These are phyloP conservation scores for Rubroboletus satanas DNA, from an alignment of 768 basidiomycete genomes.

Conservation along the genomic window DNA sequence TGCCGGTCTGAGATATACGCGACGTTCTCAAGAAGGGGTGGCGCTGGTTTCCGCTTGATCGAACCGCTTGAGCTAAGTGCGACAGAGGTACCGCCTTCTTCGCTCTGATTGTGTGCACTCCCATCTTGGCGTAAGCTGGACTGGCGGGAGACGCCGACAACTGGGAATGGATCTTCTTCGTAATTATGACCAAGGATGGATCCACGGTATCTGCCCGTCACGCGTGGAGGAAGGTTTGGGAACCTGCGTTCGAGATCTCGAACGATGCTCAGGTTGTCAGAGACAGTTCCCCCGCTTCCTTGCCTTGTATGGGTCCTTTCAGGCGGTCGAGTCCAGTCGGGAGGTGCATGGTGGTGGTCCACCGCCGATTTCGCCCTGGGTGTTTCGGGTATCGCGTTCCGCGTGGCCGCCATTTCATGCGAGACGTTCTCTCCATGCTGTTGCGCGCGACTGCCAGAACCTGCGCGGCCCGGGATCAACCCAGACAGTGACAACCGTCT, in stretches of 20 bases:
- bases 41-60: slow-evolving; percentile 31
- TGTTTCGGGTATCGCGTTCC: not conserved
- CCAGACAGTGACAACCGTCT: slow-evolving; percentile 14
- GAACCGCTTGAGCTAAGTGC: slow-evolving; percentile 17
- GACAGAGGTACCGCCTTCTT: slow-evolving; percentile 8
- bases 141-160: slow-evolving; percentile 24
- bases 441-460: not conserved
- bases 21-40: slow-evolving; percentile 24
- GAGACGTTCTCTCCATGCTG: slow-evolving; percentile 4
- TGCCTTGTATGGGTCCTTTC: slow-evolving; percentile 5
- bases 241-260: slow-evolving; percentile 53
- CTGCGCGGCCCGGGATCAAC: slow-evolving; percentile 2
- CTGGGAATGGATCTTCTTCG: slow-evolving; percentile 21
- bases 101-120: slow-evolving; percentile 2
- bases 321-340: slow-evolving; percentile 16
- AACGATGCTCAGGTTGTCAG: slow-evolving; percentile 44
- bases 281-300: slow-evolving; percentile 30
- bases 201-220: slow-evolving; percentile 27
- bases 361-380: slow-evolving; percentile 15
- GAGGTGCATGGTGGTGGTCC: not conserved
- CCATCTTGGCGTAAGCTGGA: slow-evolving; percentile 15
- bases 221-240: slow-evolving; percentile 44
- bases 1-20: slow-evolving; percentile 1
- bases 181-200: slow-evolving; percentile 23
- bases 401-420: slow-evolving; percentile 8